Evolutionary conservation across 1,284 basidiomycete genomes (phyloP).

Genomic region (Pseudozyma thailandica): DNA sequence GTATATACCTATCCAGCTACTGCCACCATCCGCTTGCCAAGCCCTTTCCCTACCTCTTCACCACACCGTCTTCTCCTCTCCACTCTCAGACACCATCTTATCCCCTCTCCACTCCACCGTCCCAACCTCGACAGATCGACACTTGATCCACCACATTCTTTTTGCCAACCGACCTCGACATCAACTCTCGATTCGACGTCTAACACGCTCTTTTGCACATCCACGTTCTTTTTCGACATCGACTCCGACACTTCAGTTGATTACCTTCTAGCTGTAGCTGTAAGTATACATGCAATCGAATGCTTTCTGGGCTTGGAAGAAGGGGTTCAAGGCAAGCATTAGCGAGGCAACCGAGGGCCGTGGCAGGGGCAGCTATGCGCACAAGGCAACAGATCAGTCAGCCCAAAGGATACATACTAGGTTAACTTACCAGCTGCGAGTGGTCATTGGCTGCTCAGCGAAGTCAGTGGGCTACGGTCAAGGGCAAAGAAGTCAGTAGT

Average conservation of each 20-base stretch:
- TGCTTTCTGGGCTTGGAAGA: background rate
- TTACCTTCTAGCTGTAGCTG: conserved; percentile 16
- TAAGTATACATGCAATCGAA: conserved; percentile 12
- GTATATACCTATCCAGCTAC: conserved; percentile 36
- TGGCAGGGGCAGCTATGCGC: too few relatives aligned
- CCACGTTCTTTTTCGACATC: conserved; percentile 22
- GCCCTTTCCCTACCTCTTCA: conserved; percentile 6
- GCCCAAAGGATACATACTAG: too few relatives aligned
- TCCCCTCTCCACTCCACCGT: conserved; percentile 5
- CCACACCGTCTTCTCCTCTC: conserved; percentile 23
- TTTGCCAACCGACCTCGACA: conserved; percentile 19
- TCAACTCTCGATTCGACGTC: conserved; percentile 22
- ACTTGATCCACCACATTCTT: conserved; percentile 33
- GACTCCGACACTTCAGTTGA: conserved; percentile 6
- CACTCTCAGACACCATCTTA: conserved; percentile 8
- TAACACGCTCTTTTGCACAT: conserved; percentile 43
- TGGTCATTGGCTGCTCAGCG: too few relatives aligned
- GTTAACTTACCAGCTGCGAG: too few relatives aligned
- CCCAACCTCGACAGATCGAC: conserved; percentile 12
- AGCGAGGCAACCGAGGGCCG: too few relatives aligned
- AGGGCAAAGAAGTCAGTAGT: too few relatives aligned
- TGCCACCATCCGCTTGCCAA: conserved; percentile 6
- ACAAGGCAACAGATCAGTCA: too few relatives aligned
- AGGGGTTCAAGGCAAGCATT: too few relatives aligned
- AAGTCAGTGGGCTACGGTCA: too few relatives aligned